phyloP scores from a whole-genome alignment of 2,329 filamentous ascomycete species.

The Pseudocercospora ulei region DNA sequence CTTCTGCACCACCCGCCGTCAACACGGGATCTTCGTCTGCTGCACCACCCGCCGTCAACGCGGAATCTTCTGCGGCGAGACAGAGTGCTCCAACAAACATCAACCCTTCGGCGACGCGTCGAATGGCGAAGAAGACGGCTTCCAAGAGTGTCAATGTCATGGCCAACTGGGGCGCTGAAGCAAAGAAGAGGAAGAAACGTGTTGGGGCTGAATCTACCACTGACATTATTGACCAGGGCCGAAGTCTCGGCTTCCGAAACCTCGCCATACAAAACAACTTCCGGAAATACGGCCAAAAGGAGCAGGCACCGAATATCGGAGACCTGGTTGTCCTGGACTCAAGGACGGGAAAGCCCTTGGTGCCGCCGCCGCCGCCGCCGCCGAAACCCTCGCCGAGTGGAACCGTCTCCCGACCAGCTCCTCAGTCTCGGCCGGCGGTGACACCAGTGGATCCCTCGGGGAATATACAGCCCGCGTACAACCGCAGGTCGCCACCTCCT shows the following conservation, averaged over 20 bases:
- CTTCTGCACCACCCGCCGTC: no score
- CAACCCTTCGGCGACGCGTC: conserved; percentile 5
- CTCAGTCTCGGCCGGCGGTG: not conserved
- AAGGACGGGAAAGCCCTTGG: conserved; percentile 25
- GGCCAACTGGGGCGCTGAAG: conserved; percentile 15
- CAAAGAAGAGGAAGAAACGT: conserved; percentile 16
- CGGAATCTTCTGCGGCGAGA: conserved; percentile 10
- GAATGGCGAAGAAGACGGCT: conserved; percentile 5
- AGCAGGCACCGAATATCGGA: conserved; percentile 27
- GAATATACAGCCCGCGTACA: conserved; percentile 12
- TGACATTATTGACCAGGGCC: conserved; percentile 14
- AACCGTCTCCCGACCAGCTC: not conserved
- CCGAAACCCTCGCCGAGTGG: not conserved
- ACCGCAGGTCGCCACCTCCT: conserved; percentile 13
- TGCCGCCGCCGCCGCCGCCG: no score
- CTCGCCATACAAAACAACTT: conserved; percentile 22
- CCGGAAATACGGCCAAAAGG: conserved; percentile 24
- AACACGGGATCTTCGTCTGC: no score
- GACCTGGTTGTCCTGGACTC: conserved; percentile 28
- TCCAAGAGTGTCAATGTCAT: conserved; percentile 16
- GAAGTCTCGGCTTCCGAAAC: conserved; percentile 20
- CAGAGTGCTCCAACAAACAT: conserved; percentile 15
- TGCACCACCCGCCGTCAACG: no score
- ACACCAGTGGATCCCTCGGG: conserved; percentile 2
- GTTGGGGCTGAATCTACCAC: conserved; percentile 24